Evolutionary conservation across 2,329 filamentous ascomycete genomes (phyloP).

Genomic region (Berkeleyomyces rouxiae): DNA sequence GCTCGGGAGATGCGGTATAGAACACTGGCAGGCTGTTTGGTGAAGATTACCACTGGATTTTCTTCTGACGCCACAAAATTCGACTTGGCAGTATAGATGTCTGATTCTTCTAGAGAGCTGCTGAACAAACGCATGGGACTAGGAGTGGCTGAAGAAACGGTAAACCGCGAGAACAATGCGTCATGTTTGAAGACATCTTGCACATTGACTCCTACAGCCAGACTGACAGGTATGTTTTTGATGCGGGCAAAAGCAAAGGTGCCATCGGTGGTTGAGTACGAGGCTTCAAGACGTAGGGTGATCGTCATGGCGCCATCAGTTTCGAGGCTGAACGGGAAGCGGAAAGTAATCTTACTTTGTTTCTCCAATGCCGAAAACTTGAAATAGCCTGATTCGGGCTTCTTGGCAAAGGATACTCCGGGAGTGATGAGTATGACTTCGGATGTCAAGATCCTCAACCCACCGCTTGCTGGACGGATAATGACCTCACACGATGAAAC

Average conservation of each 20-base stretch:
- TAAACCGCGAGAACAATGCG: slow-evolving; percentile 75
- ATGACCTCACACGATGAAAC: slow-evolving; percentile 42
- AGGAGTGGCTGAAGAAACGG: slow-evolving; percentile 61
- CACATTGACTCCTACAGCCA: slow-evolving; percentile 87
- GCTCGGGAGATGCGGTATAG: slow-evolving; percentile 61
- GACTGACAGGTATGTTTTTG: slow-evolving; percentile 49
- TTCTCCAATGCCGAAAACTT: slow-evolving; percentile 30
- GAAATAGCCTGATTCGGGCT: slow-evolving; percentile 37
- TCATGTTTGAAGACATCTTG: slow-evolving; percentile 85
- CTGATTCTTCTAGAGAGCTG: slow-evolving; percentile 53
- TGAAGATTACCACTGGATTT: slow-evolving; percentile 49
- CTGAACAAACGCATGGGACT: slow-evolving; percentile 59
- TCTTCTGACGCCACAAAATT: slow-evolving; percentile 30
- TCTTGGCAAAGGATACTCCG: slow-evolving; percentile 26
- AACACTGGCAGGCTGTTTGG: slow-evolving; percentile 64
- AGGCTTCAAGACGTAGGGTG: slow-evolving; percentile 57
- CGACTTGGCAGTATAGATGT: slow-evolving; percentile 49
- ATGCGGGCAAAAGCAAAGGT: slow-evolving; percentile 42
- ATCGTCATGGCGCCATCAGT: slow-evolving; percentile 40
- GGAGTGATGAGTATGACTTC: slow-evolving; percentile 36
- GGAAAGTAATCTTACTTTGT: slow-evolving; percentile 37
- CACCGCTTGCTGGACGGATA: slow-evolving; percentile 47
- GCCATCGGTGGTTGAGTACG: slow-evolving; percentile 51
- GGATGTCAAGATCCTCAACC: slow-evolving; percentile 44
- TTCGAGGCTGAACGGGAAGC: slow-evolving; percentile 66